Conservation (phyloP, 495 filamentous ascomycete genomes). For the Xeromyces bisporus region DNA sequence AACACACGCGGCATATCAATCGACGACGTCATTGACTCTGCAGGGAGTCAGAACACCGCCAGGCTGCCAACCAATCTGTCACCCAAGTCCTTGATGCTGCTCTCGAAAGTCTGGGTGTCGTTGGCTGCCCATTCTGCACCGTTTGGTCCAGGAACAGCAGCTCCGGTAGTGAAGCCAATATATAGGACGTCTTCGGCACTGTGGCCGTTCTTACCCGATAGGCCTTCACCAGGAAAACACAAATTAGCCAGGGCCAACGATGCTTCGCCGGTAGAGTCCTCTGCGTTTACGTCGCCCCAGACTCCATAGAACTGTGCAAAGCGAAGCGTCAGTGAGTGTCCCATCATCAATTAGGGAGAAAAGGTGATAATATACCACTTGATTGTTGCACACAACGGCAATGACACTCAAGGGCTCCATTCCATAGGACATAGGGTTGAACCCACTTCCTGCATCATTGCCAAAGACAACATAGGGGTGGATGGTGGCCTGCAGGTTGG, state of each 20-base stretch:
- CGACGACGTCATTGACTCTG: no score
- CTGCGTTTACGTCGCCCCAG: slow-evolving; percentile 50
- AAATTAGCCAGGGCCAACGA: slow-evolving; percentile 38
- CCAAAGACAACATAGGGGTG: slow-evolving; percentile 53
- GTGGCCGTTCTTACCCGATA: slow-evolving; percentile 36
- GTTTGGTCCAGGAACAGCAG: slow-evolving; percentile 32
- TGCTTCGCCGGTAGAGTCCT: slow-evolving; percentile 35
- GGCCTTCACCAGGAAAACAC: slow-evolving; percentile 30
- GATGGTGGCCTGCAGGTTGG: slow-evolving; percentile 41
- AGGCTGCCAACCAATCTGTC: slow-evolving; percentile 19
- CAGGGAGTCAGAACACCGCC: no score
- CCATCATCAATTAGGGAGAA: no score
- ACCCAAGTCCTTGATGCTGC: slow-evolving; percentile 30
- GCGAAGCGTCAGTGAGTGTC: no score
- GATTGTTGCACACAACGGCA: slow-evolving; percentile 41
- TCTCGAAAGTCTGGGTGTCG: slow-evolving; percentile 28
- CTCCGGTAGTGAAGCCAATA: slow-evolving; percentile 33
- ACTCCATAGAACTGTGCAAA: slow-evolving; percentile 44
- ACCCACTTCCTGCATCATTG: slow-evolving; percentile 30
- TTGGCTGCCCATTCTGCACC: slow-evolving; percentile 33
- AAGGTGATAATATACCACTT: slow-evolving; percentile 29
- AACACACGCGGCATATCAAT: no score
- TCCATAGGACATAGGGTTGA: slow-evolving; percentile 32
- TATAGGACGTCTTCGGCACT: slow-evolving; percentile 33
- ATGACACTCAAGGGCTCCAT: slow-evolving; percentile 45